These are phyloP conservation scores for Comarum palustre DNA, from an alignment of 306 rosid species.

Conservation along the genomic window DNA sequence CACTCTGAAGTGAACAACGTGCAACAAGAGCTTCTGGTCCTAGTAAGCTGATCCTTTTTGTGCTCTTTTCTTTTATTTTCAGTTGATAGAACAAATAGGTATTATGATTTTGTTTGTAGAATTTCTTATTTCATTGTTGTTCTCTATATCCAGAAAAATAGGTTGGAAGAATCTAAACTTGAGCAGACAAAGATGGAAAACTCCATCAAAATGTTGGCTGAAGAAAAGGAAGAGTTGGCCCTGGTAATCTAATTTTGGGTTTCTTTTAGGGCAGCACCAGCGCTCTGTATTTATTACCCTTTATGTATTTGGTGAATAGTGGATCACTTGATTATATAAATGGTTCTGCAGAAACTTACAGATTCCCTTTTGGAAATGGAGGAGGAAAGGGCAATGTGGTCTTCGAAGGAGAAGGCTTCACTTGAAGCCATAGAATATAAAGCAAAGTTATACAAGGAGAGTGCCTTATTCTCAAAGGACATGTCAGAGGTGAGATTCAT, in stretches of 20 bases:
- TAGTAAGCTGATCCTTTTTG: not conserved
- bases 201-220: conserved; percentile 45
- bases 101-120: conserved; percentile 12
- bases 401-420: conserved; percentile 69
- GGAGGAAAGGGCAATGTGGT: conserved; percentile 89
- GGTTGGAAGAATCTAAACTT: conserved; percentile 57
- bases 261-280: not conserved
- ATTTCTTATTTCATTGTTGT: conserved; percentile 11
- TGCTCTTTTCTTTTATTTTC: conserved; percentile 18
- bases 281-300: not conserved
- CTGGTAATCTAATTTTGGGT: conserved; percentile 48
- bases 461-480: conserved; percentile 48
- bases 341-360: conserved; percentile 67
- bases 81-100: conserved; percentile 4
- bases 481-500: conserved; percentile 54
- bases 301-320: conserved; percentile 17
- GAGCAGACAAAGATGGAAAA: conserved; percentile 54
- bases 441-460: conserved; percentile 46
- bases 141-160: conserved; percentile 47
- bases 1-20: too few relatives aligned
- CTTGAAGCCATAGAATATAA: conserved; percentile 64
- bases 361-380: conserved; percentile 86
- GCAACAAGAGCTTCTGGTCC: too few relatives aligned
- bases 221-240: conserved; percentile 82
- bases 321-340: conserved; percentile 25